A percentile compares a stretch with the other conserved stretches of the same genome.
phyloP scores from a whole-genome alignment of 2,329 filamentous ascomycete species.

The Podosphaera xanthii region DNA sequence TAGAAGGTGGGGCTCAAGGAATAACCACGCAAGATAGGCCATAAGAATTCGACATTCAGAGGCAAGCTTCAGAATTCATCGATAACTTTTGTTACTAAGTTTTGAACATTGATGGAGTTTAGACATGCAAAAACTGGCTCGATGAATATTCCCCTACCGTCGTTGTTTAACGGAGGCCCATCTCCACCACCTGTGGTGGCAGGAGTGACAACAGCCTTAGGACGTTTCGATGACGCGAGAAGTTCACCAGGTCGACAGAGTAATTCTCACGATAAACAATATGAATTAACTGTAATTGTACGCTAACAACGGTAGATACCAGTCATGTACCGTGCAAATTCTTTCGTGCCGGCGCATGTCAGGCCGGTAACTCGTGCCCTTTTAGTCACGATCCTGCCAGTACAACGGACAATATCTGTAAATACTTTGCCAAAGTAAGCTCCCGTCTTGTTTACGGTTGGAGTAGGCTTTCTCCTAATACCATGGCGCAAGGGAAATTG shows the following conservation, averaged over 20 bases:
- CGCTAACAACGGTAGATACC: slow-evolving; percentile 38
- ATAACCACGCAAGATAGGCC: background rate
- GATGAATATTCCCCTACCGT: slow-evolving; percentile 13
- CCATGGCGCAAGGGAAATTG: slow-evolving; percentile 55
- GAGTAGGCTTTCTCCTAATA: background rate
- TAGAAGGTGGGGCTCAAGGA: background rate
- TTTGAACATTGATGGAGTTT: slow-evolving; percentile 18
- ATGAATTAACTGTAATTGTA: background rate
- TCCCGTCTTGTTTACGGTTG: background rate
- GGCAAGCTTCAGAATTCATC: background rate
- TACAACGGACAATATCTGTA: slow-evolving; percentile 75
- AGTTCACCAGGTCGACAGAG: slow-evolving; percentile 36
- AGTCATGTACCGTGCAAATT: slow-evolving; percentile 98
- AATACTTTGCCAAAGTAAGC: slow-evolving; percentile 91
- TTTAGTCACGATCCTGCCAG: slow-evolving; percentile 85
- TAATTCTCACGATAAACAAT: slow-evolving; percentile 11
- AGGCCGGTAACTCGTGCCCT: slow-evolving; percentile 86
- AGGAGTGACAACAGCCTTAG: slow-evolving; percentile 11
- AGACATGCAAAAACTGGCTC: slow-evolving; percentile 35
- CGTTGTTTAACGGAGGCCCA: slow-evolving; percentile 7
- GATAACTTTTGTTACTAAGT: background rate
- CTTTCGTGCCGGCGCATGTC: slow-evolving; percentile 87
- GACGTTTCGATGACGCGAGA: slow-evolving; percentile 33
- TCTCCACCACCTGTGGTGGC: slow-evolving; percentile 20
- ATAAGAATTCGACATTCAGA: background rate